Conservation (phyloP, 306 rosid species). For the Malus sylvestris region DNA sequence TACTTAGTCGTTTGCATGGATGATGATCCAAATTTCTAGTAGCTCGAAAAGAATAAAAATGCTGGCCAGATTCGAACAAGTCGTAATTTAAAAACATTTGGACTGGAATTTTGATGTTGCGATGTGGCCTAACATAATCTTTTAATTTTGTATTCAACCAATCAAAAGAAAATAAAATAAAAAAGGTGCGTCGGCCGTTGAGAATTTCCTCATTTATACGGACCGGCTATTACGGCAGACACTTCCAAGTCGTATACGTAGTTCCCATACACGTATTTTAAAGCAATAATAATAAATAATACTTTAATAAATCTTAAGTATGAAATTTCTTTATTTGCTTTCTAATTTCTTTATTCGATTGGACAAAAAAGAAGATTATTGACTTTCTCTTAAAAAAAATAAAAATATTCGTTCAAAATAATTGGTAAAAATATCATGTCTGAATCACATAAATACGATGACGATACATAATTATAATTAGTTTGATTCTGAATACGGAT, state of each 20-base stretch:
- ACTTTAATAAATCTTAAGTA: too few species aligned
- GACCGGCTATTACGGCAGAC: background rate
- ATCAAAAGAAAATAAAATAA: too few species aligned
- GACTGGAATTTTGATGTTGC: background rate
- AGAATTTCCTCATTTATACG: background rate
- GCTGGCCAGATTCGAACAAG: background rate
- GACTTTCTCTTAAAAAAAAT: too few species aligned
- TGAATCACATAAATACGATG: too few species aligned
- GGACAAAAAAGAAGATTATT: too few species aligned
- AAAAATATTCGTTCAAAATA: background rate
- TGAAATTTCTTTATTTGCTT: too few species aligned
- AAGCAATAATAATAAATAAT: background rate
- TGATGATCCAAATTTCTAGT: background rate
- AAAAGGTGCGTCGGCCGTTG: background rate
- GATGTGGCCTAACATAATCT: background rate
- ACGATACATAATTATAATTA: too few species aligned
- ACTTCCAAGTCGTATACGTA: background rate
- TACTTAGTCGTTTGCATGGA: background rate
- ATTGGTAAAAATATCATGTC: background rate
- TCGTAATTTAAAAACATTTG: background rate
- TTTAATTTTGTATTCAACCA: background rate
- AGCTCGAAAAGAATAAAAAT: background rate
- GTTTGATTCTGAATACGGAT: rapidly evolving
- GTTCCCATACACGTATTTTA: background rate
- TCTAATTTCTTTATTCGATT: too few species aligned